Evolutionary conservation across 1,284 basidiomycete genomes (phyloP), one percentile per base, ranked within the genome.

Genomic region (Melampsora americana): DNA sequence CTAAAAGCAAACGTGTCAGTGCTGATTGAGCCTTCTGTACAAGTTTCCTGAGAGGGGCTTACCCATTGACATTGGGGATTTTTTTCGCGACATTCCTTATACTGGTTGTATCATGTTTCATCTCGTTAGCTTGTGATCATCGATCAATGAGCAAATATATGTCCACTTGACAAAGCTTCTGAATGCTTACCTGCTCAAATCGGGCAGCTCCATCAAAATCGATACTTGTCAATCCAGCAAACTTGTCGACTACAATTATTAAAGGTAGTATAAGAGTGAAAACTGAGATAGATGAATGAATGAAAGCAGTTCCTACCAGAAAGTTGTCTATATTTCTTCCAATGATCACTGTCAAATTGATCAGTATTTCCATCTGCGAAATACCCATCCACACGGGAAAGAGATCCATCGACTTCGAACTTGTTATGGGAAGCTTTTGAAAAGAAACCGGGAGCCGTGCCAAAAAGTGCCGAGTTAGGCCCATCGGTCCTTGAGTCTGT

Each of bases 51-150:
- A 42, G 42, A 11, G 42, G 3, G 9, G 12, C 42, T 42, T 28
- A 56, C 53, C 53, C 53, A 56, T n/a, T 56, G 53, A 56, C n/a
- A 56, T n/a, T 56, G n/a, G n/a, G 53, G 53, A 23, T 56, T 56
- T 23, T 56, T n/a, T 23, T n/a, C 28, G 7, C 53, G 53, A 20
- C 53, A 56, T 7, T 56, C 53, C 9, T 56, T 56, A 56, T 56
- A 56, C 53, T 56, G 28, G 9, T n/a, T 56, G 53, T n/a, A 56
- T n/a, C 0, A 28, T 56, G 20, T n/a, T n/a, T n/a, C 4, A 56
- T n/a, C 20, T 23, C n/a, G 20, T 28, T 9, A 56, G 53, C 53
- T 56, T 56, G 20, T 4, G n/a, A 56, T 56, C 42, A 14, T 42
- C 42, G 14, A 42, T 42, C 42, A 42, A 42, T 11, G 42, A 14